Evolutionary conservation across 495 filamentous ascomycete species (phyloP).

Genomic region (Penicillium simplicissimum): DNA sequence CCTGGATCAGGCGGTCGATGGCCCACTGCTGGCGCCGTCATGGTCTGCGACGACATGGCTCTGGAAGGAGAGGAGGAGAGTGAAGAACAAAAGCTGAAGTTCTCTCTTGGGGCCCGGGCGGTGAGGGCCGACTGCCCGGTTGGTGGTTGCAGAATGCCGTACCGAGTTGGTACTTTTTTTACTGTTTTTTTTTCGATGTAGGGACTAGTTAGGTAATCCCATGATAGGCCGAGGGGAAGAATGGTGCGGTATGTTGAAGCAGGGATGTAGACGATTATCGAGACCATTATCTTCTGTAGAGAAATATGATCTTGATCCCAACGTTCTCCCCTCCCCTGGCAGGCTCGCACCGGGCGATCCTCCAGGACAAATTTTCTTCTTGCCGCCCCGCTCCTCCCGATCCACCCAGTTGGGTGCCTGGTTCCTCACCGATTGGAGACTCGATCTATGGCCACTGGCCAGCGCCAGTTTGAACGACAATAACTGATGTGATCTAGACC

Average conservation of each 20-base stretch:
- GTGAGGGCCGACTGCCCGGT: slow-evolving; percentile 31
- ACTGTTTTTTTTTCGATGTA: too few relatives aligned
- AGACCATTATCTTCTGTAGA: background rate
- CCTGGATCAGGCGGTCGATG: slow-evolving; percentile 53
- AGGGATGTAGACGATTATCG: too few relatives aligned
- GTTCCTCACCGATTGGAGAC: slow-evolving; percentile 24
- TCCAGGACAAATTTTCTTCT: slow-evolving; percentile 35
- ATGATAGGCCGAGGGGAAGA: background rate
- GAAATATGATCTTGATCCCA: background rate
- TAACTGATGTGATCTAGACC: background rate
- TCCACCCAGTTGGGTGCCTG: slow-evolving; percentile 28
- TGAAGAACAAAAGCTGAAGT: slow-evolving; percentile 36
- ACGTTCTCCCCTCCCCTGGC: slow-evolving; percentile 2
- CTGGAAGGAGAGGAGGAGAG: slow-evolving; percentile 29
- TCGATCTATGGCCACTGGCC: background rate
- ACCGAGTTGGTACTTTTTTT: slow-evolving; percentile 18
- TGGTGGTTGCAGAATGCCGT: slow-evolving; percentile 32
- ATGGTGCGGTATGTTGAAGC: background rate
- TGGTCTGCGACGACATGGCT: slow-evolving; percentile 60
- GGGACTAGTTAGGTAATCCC: background rate
- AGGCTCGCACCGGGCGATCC: slow-evolving; percentile 22
- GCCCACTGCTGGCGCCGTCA: slow-evolving; percentile 56
- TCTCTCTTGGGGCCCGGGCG: slow-evolving; percentile 33
- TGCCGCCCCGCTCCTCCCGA: slow-evolving; percentile 32
- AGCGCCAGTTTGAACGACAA: background rate